Base-by-base conservation (phyloP, 805 yeast genomes). In the Candida corydali region DNA sequence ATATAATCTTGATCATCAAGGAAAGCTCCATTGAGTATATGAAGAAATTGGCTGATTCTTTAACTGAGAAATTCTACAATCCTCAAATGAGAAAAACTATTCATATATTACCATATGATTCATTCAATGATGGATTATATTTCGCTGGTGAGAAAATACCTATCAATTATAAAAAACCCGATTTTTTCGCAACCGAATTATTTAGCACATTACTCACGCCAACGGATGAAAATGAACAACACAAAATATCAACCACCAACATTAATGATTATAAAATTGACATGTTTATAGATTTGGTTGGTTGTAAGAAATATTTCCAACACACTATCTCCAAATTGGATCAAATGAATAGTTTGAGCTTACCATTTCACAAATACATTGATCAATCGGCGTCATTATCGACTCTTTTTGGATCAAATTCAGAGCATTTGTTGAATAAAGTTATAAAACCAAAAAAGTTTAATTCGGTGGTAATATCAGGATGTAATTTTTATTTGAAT, bases 261-360 rank as follows among this genome's bases (percentile, higher is more conserved):
- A 26, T 60, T 26, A 41, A 51, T 33, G 40, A 49, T 23, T 55
- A 51, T 41, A 59, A 58, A 30, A 46, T 64, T 35, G 73, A 67
- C 42, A 40, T 58, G 23, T 50, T 67, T 27, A 49, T 67, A 15
- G 73, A 67, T 41, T 56, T 67, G 14, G 48, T 61, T 8, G 73
- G 73, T n/a, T 49, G 66, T 38, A 60, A 56, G 41, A 56, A 57
- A 39, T 56, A 50, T 47, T 59, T 67, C 31, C 69, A 65, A 34
- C 47, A 50, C n/a, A 42, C 47, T 25, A 29, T 54, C 3, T 49
- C 61, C 15, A 52, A 54, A 32, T 53, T 59, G 43, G 42, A 50
- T 18, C 50, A 47, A 30, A 47, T 66, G 7, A 66, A 63, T 38
- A 48, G 47, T 18, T 44, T 59, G 16, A 47, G 50, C 9, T 50